Base-by-base conservation (phyloP, 1,284 basidiomycete species). In the Phenoliferia sp. region DNA sequence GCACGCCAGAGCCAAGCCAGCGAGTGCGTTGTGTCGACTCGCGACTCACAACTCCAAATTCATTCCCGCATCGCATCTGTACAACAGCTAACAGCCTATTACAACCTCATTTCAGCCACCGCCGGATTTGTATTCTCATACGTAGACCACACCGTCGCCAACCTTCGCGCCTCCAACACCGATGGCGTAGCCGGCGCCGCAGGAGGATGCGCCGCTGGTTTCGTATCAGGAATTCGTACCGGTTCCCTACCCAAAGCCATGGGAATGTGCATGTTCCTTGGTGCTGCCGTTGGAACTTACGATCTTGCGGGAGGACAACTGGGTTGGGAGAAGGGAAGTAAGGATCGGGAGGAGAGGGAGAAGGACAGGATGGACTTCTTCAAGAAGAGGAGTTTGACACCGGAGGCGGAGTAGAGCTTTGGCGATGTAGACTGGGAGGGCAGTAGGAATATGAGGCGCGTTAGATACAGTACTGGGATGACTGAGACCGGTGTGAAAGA, bases 181-280 rank as follows among this genome's bases (percentile, higher is more conserved):
- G 66, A 70, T 59, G 72, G 72, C 59, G 57, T 73, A 58, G 70
- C 72, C 9, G 68, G 72, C 33, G 72, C 72, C 2, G 35, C 67
- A 5, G 72, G 70, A 26, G 72, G 72, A 6, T 69, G 68, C 54
- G 72, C 72, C 2, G 68, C 72, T 35, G 72, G 72, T 26, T 73
- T 73, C 68, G 66, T 73, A 44, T 56, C 63, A 1, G 72, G 72
- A 19, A 59, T 73, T 36, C 66, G 68, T 16, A 36, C 64, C n/a
- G 70, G 72, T 7, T 72, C 70, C 15, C 28, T 73, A 36, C 63
- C 70, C 32, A 64, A 64, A 26, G 72, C 72, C 33, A 62, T 73
- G 64, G 70, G 66, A 63, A 64, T 73, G 68, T 69, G 68, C 59
- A 67, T 65, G 22, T 72, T 73, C 66, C 69, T 68, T 58, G 72